Evolutionary conservation across 208 protist species (phyloP).

Genomic region (Entamoeba histolytica): DNA sequence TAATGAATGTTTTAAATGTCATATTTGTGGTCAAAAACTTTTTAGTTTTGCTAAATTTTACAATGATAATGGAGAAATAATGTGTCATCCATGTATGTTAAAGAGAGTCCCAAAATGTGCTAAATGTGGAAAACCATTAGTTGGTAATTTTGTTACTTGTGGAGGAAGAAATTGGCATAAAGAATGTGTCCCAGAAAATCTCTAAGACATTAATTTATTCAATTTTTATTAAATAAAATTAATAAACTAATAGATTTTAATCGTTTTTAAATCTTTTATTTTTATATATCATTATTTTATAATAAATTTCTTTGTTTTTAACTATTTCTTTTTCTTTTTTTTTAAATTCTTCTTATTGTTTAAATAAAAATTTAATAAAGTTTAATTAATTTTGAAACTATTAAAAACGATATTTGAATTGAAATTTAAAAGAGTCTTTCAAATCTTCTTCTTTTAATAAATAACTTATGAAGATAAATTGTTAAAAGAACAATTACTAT

Average conservation of each 20-base stretch:
- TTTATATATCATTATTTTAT: no score
- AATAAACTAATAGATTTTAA: no score
- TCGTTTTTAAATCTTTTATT: no score
- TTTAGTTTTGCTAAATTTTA: not conserved
- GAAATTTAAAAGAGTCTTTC: not conserved
- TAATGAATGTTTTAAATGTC: not conserved
- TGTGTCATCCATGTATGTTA: not conserved
- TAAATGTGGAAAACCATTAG: not conserved
- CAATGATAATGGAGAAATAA: not conserved
- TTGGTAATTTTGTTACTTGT: not conserved
- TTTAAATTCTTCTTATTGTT: no score
- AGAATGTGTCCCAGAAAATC: not conserved
- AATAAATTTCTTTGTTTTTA: no score
- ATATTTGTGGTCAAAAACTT: not conserved
- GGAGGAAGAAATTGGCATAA: not conserved
- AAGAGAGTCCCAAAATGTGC: not conserved
- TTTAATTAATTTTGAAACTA: no score
- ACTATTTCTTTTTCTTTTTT: no score
- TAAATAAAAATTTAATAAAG: no score
- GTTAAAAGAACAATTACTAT: not conserved
- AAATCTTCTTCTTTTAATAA: not conserved
- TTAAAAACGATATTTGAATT: no score
- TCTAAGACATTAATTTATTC: no score
- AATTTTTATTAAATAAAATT: no score
- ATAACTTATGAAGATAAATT: not conserved